Conservation (phyloP, 139 green algal species). For the Microglena sp. region DNA sequence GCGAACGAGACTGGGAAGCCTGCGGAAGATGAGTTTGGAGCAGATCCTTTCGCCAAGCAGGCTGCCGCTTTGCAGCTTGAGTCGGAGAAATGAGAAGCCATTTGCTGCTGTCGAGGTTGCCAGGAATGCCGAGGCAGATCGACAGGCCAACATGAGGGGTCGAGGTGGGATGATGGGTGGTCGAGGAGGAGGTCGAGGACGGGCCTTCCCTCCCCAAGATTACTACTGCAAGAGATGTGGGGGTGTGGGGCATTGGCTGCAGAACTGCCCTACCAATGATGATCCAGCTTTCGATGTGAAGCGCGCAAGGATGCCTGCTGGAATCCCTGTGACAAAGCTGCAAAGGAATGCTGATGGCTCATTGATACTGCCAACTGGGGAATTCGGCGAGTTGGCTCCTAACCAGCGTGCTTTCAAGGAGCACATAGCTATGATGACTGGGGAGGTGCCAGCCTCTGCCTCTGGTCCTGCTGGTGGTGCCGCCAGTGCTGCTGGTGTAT, state of each 20-base stretch:
- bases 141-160: too few species aligned
- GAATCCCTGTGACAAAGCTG: slow-evolving; percentile 25
- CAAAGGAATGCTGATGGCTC: slow-evolving; percentile 21
- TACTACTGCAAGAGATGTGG: slow-evolving; percentile 46
- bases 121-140: too few species aligned
- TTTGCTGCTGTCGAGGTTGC: too few species aligned
- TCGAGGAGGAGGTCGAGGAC: slow-evolving; percentile 7
- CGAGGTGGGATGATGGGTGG: too few species aligned
- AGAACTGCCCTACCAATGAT: slow-evolving; percentile 62
- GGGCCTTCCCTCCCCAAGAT: not conserved
- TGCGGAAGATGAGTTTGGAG: slow-evolving; percentile 37
- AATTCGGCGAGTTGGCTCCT: slow-evolving; percentile 17
- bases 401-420: slow-evolving; percentile 23
- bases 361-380: slow-evolving; percentile 22
- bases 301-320: slow-evolving; percentile 7
- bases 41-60: slow-evolving; percentile 24
- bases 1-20: too few species aligned
- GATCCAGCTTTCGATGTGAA: slow-evolving; percentile 33
- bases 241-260: slow-evolving; percentile 33
- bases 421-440: slow-evolving; percentile 14
- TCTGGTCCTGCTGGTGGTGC: not conserved
- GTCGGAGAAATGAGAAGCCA: slow-evolving; percentile 14
- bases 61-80: slow-evolving; percentile 12
- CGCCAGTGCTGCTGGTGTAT: too few species aligned
- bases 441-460: not conserved